Conservation (phyloP, 2,329 filamentous ascomycete genomes). For the Penicillium psychrosexuale region DNA sequence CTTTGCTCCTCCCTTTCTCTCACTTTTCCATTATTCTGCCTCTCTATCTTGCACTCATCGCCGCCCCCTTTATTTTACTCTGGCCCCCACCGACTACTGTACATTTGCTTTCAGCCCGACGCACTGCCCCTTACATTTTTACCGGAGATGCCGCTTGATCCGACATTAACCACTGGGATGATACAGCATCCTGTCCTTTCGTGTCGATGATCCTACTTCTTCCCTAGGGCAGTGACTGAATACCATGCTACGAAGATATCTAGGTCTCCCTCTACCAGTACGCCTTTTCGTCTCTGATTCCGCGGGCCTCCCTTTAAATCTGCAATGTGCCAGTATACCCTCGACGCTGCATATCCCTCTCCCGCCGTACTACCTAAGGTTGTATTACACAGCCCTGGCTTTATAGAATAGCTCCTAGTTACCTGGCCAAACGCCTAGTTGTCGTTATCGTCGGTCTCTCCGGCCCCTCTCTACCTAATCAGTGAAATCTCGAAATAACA, state of each 20-base stretch:
- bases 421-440: conserved; percentile 4
- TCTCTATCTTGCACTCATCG: conserved; percentile 2
- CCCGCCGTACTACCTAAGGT: conserved; percentile 9
- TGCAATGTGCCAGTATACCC: neutral
- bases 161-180: neutral
- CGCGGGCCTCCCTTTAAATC: neutral
- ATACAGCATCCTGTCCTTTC: neutral
- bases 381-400: conserved; percentile 10
- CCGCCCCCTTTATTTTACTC: neutral
- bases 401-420: conserved; percentile 8
- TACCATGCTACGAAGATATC: neutral
- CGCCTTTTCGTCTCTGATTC: neutral
- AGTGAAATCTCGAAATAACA: conserved; percentile 5
- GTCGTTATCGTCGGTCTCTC: conserved; percentile 15
- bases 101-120: conserved; percentile 7
- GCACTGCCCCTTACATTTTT: conserved; percentile 3
- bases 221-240: neutral
- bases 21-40: neutral
- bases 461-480: conserved; percentile 4
- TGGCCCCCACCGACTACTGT: neutral
- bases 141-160: conserved; percentile 3
- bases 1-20: neutral
- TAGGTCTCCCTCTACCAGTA: neutral
- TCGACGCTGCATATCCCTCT: conserved; percentile 6
- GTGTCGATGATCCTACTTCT: neutral